These are phyloP conservation scores for Elsinoe australis DNA, from an alignment of 2,329 filamentous ascomycete species.

Conservation along the genomic window DNA sequence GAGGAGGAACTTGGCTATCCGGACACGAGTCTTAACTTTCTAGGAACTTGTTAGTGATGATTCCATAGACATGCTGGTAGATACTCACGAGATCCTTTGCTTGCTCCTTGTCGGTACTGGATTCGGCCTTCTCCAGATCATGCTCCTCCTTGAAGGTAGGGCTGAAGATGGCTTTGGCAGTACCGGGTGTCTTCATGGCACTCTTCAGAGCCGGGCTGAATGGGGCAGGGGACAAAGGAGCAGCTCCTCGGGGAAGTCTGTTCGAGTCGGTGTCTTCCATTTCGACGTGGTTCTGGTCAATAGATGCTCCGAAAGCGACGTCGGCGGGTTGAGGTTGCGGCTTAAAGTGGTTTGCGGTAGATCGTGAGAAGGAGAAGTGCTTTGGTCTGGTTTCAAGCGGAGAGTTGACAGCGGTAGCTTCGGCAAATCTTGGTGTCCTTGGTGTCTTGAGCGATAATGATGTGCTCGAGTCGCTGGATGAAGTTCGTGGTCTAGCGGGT, in stretches of 20 bases:
- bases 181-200: slow-evolving; percentile 80
- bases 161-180: slow-evolving; percentile 55
- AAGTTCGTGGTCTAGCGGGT: slow-evolving; percentile 21
- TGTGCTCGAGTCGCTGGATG: slow-evolving; percentile 32
- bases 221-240: slow-evolving; percentile 63
- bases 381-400: slow-evolving; percentile 53
- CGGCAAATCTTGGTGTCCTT: slow-evolving; percentile 70
- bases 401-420: slow-evolving; percentile 71
- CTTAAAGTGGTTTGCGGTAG: slow-evolving; percentile 46
- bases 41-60: slow-evolving; percentile 44
- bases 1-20: slow-evolving; percentile 90
- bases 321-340: slow-evolving; percentile 69
- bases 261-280: slow-evolving; percentile 46
- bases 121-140: slow-evolving; percentile 75
- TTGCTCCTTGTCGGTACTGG: slow-evolving; percentile 75
- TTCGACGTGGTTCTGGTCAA: slow-evolving; percentile 41
- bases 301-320: slow-evolving; percentile 70
- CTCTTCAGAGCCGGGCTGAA: slow-evolving; percentile 73
- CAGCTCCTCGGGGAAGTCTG: slow-evolving; percentile 48
- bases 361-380: slow-evolving; percentile 51
- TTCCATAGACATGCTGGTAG: neutral
- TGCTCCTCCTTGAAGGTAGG: slow-evolving; percentile 89
- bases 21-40: slow-evolving; percentile 88
- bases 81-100: slow-evolving; percentile 72
- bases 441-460: slow-evolving; percentile 51